These are phyloP conservation scores for Leccinum subrobustum DNA, from an alignment of 1,284 basidiomycete species.

Conservation along the genomic window DNA sequence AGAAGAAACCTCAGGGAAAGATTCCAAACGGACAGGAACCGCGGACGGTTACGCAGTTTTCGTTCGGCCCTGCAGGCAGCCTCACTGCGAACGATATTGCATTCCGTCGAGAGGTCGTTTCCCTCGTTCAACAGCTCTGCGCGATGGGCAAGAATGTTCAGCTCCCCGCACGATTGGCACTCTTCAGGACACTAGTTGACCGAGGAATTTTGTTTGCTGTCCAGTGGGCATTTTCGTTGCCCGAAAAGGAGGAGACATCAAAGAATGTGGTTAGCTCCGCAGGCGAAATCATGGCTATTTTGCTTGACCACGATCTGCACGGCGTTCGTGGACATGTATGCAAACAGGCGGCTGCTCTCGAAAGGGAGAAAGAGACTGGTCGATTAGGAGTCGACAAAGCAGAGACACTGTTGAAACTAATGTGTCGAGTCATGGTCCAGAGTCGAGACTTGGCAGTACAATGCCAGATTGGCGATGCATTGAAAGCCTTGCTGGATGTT, in stretches of 20 bases:
- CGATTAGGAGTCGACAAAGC: conserved; percentile 60
- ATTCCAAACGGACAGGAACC: conserved; percentile 27
- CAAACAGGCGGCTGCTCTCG: conserved; percentile 72
- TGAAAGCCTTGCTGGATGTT: conserved; percentile 83
- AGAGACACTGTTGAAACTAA: conserved; percentile 74
- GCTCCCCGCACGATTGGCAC: conserved; percentile 77
- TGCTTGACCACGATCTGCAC: conserved; percentile 91
- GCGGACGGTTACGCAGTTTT: conserved; percentile 38
- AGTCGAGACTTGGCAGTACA: conserved; percentile 87
- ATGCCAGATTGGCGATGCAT: conserved; percentile 88
- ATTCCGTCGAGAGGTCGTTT: conserved; percentile 70
- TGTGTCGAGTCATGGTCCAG: conserved; percentile 75
- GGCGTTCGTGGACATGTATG: conserved; percentile 84
- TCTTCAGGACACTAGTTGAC: conserved; percentile 91
- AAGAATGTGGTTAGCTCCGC: conserved; percentile 67
- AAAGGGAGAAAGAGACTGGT: conserved; percentile 53
- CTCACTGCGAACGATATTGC: conserved; percentile 50
- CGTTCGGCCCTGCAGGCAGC: conserved; percentile 51
- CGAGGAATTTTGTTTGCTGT: conserved; percentile 87
- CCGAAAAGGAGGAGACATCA: conserved; percentile 47
- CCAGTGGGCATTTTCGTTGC: conserved; percentile 79
- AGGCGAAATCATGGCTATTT: conserved; percentile 83
- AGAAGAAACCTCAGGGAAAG: conserved; percentile 34
- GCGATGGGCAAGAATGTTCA: conserved; percentile 97
- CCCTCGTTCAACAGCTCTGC: conserved; percentile 91